Evolutionary conservation across 192 early-diverging fungal species (phyloP), one percentile per base, ranked within the genome.

Genomic region (Coemansia sp.): DNA sequence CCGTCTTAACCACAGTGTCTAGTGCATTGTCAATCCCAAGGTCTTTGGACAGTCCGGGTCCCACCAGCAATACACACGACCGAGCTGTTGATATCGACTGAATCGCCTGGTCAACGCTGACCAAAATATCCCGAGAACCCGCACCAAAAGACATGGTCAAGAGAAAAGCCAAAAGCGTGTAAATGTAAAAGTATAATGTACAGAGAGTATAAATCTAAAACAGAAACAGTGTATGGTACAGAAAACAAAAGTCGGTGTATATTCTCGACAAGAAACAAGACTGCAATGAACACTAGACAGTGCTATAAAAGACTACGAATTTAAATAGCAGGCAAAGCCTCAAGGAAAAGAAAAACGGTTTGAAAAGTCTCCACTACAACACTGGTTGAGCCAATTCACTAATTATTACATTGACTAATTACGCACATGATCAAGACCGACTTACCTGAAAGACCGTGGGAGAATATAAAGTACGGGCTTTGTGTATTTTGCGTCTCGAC

Each of bases 61-160:
- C 68, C 31, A 71, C 65, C 8, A 80, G 58, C 40, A 80, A 21
- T 3, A 66, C 63, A 31, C 77, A 80, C 18, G 68, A 68, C 26
- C 50, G 56, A 4, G 68, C 72, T 5, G 36, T 11, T 9, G 38
- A 31, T n/a, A 78, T 44, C 5, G 47, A 20, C 24, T 26, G 24
- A 28, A 40, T 44, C 10, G 55, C 67, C 14, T 49, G 26, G 9
- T 60, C 50, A 11, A 21, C 52, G 38, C 36, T 26, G 21, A 44
- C 26, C 26, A 20, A 31, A 36, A 12, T 9, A 4, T 37, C 10
- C 14, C 21, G 47, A 15, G 31, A 18, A 50, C 21, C 34, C 34
- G 2, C 26, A 4, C 49, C 28, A 18, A 48, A 54, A 52, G 21
- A 50, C 36, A 58, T 66, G 31, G 36, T 44, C 58, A 17, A 44